Percentiles rank a stretch among this genome's conserved stretches.
phyloP scores from a whole-genome alignment of 352 stramenopile genomes.

The Albugo candida region DNA sequence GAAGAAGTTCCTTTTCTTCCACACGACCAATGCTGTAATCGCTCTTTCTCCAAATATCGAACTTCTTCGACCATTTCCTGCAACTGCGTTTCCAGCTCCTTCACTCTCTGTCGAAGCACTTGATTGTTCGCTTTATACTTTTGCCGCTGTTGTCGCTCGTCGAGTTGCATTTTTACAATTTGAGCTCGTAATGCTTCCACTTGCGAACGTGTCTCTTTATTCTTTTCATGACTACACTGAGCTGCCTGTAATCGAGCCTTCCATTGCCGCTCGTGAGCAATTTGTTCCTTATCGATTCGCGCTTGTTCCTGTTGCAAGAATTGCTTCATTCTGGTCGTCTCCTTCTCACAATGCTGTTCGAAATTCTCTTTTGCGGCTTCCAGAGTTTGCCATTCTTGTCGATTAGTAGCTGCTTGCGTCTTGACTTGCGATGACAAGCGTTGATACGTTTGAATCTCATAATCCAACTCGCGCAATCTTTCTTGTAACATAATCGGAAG shows the following conservation, averaged over 20 bases:
- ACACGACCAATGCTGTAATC: constrained; percentile 21
- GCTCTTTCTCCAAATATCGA: constrained; percentile 57
- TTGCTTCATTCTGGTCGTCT: constrained; percentile 55
- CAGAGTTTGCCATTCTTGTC: constrained; percentile 67
- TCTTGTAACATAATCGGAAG: constrained; percentile 60
- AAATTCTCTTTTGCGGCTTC: constrained; percentile 29
- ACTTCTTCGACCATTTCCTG: constrained; percentile 48
- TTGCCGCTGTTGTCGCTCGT: constrained; percentile 23
- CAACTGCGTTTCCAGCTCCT: constrained; percentile 58
- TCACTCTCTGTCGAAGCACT: constrained; percentile 37
- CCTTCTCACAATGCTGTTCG: constrained; percentile 45
- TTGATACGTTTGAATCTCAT: background rate
- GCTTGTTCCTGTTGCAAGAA: constrained; percentile 1
- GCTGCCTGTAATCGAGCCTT: constrained; percentile 33
- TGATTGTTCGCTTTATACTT: constrained; percentile 58
- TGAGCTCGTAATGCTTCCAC: constrained; percentile 63
- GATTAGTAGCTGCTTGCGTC: constrained; percentile 68
- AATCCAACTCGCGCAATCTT: constrained; percentile 15
- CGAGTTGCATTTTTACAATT: constrained; percentile 62
- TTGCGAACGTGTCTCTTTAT: constrained; percentile 35
- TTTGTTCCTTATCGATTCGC: background rate
- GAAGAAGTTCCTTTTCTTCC: constrained; percentile 16
- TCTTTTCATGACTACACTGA: constrained; percentile 26
- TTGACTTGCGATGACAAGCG: constrained; percentile 15
- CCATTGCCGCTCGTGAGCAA: constrained; percentile 35